These are phyloP conservation scores for Collybiopsis luxurians DNA, from an alignment of 768 basidiomycete genomes.

Conservation along the genomic window DNA sequence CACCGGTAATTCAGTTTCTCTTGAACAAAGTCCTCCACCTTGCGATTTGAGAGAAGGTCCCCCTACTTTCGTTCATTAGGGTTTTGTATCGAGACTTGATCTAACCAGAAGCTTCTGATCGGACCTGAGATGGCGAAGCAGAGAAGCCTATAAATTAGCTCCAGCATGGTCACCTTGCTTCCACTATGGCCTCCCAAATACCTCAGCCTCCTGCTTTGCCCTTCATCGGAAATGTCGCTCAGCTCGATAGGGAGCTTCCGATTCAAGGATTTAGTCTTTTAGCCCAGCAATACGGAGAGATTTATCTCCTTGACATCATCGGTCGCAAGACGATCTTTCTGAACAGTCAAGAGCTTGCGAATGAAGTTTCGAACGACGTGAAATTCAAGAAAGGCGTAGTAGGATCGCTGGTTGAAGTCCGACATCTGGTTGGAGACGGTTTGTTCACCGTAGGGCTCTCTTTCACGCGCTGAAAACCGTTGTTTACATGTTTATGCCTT, in stretches of 20 bases:
- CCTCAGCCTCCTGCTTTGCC: conserved; percentile 41
- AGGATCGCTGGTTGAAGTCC: conserved; percentile 30
- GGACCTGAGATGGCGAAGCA: too few relatives aligned
- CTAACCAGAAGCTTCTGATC: too few relatives aligned
- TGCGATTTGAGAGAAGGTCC: too few relatives aligned
- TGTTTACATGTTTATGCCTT: not conserved
- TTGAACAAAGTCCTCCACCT: too few relatives aligned
- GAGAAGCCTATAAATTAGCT: not conserved
- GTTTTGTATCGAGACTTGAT: too few relatives aligned
- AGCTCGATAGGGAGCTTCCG: conserved; percentile 34
- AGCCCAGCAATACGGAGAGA: conserved; percentile 40
- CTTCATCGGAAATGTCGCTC: conserved; percentile 37
- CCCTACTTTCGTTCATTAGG: too few relatives aligned
- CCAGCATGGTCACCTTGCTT: not conserved
- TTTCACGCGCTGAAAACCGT: not conserved
- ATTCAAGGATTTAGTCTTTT: conserved; percentile 31
- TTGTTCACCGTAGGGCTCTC: conserved; percentile 31
- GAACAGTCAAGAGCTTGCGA: conserved; percentile 32
- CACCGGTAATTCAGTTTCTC: too few relatives aligned
- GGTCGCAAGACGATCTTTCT: conserved; percentile 27
- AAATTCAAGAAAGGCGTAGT: conserved; percentile 37
- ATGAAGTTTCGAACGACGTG: conserved; percentile 41
- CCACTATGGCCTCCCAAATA: conserved; percentile 33
- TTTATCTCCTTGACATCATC: conserved; percentile 34
- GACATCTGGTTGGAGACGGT: conserved; percentile 38